Percentiles rank a stretch among this genome's conserved stretches.
Conservation (phyloP, 768 basidiomycete genomes). For the Macrolepiota dolichaula region DNA sequence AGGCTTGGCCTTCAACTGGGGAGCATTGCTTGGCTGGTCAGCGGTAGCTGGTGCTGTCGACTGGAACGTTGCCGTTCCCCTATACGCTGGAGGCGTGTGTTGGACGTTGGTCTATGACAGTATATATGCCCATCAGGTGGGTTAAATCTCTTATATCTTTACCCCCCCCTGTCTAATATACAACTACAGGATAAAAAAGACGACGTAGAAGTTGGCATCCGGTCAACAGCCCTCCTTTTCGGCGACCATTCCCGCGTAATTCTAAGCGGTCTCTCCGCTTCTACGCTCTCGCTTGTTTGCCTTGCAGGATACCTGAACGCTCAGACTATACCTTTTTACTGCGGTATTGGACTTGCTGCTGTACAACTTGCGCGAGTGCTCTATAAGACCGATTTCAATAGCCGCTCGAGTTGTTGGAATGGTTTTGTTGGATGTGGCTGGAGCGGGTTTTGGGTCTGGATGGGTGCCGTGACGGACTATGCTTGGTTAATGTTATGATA, state of each 20-base stretch:
- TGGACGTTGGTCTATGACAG: constrained; percentile 98
- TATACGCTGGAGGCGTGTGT: constrained; percentile 85
- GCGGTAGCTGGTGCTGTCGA: constrained; percentile 80
- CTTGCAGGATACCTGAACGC: constrained; percentile 79
- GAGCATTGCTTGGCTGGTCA: constrained; percentile 93
- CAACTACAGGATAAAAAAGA: constrained; percentile 80
- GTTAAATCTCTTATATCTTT: neutral
- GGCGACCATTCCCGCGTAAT: constrained; percentile 73
- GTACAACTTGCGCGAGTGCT: constrained; percentile 78
- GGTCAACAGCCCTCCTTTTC: constrained; percentile 92
- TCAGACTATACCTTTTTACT: constrained; percentile 75
- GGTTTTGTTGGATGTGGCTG: constrained; percentile 88
- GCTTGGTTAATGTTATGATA: constrained; percentile 24
- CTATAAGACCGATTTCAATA: constrained; percentile 70
- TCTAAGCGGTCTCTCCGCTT: constrained; percentile 67
- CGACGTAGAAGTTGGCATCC: constrained; percentile 84
- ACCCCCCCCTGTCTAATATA: neutral
- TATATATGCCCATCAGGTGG: constrained; percentile 95
- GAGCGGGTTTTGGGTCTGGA: constrained; percentile 86
- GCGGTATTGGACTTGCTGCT: constrained; percentile 70
- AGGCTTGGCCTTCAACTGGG: constrained; percentile 99
- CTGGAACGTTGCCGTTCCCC: constrained; percentile 80
- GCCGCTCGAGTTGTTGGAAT: constrained; percentile 79
- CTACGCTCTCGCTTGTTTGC: constrained; percentile 70
- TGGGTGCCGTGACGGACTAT: constrained; percentile 76